phyloP scores from a whole-genome alignment of 257 asterid species.

The Nicotiana sylvestris region DNA sequence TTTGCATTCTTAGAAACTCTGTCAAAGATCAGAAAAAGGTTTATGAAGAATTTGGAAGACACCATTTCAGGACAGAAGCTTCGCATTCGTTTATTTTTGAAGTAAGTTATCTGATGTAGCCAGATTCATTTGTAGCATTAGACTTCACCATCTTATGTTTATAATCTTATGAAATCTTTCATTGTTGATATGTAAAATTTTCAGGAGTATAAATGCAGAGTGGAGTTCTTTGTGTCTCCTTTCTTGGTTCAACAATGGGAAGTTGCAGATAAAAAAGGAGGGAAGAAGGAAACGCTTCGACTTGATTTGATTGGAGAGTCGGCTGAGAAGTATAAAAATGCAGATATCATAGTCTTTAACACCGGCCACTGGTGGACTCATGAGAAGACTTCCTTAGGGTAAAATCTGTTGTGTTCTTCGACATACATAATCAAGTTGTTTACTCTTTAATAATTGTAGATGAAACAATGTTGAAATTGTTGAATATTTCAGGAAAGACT shows the following conservation, averaged over 20 bases:
- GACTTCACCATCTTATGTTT: neutral
- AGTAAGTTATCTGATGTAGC: constrained; percentile 30
- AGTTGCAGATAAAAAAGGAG: constrained; percentile 33
- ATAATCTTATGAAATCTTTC: neutral
- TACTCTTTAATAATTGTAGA: neutral
- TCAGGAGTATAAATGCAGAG: constrained; percentile 62
- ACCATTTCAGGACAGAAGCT: constrained; percentile 51
- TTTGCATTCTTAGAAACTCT: constrained; percentile 61
- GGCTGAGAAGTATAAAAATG: constrained; percentile 50
- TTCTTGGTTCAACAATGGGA: constrained; percentile 79
- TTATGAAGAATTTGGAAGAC: constrained; percentile 55
- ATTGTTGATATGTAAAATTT: neutral
- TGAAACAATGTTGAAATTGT: constrained; percentile 6
- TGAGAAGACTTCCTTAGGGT: constrained; percentile 77
- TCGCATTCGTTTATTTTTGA: constrained; percentile 57
- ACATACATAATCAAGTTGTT: neutral
- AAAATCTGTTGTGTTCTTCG: neutral
- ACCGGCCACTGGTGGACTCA: constrained; percentile 94
- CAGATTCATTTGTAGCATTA: neutral
- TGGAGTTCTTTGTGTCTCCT: constrained; percentile 66
- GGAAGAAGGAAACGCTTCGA: constrained; percentile 65
- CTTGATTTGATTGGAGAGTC: constrained; percentile 49
- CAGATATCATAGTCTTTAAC: constrained; percentile 63
- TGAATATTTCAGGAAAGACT: constrained; percentile 48
- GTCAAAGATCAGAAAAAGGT: constrained; percentile 52